Percentiles rank a stretch among this genome's conserved stretches.
Evolutionary conservation across 2,329 filamentous ascomycete species (phyloP).

Genomic region (Fusarium odoratissimum): DNA sequence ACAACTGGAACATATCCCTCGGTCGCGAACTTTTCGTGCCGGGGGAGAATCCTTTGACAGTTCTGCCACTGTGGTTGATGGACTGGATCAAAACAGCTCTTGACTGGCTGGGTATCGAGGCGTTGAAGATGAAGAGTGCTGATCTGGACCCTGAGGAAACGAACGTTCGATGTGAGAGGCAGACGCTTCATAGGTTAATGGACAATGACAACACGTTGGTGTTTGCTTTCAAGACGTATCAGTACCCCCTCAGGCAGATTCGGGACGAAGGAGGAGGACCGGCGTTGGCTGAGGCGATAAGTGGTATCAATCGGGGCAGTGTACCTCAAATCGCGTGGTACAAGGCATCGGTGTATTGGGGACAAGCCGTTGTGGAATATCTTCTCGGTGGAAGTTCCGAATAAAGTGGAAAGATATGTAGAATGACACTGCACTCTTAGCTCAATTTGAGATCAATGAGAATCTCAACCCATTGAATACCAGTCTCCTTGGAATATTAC

Average conservation of each 20-base stretch:
- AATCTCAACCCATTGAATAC: rapidly evolving
- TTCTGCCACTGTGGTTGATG: not conserved
- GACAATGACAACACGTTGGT: not conserved
- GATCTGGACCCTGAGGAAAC: not conserved
- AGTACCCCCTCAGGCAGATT: not conserved
- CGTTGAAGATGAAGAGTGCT: not conserved
- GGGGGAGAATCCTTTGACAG: not conserved
- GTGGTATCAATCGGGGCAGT: rapidly evolving
- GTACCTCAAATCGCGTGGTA: not conserved
- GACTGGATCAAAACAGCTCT: rapidly evolving
- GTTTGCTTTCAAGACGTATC: not conserved
- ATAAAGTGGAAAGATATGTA: rapidly evolving
- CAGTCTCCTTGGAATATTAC: rapidly evolving
- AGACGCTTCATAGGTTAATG: not conserved
- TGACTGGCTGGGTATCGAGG: not conserved
- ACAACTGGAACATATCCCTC: not conserved
- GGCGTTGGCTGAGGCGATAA: not conserved
- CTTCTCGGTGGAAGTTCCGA: not conserved
- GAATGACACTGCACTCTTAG: rapidly evolving
- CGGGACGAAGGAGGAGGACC: not conserved
- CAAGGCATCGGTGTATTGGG: not conserved
- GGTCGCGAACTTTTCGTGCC: rapidly evolving
- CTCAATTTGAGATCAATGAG: rapidly evolving
- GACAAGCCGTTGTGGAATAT: not conserved
- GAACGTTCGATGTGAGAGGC: not conserved